Conservation (phyloP, 2,329 filamentous ascomycete genomes). For the Cercospora nicotianae region DNA sequence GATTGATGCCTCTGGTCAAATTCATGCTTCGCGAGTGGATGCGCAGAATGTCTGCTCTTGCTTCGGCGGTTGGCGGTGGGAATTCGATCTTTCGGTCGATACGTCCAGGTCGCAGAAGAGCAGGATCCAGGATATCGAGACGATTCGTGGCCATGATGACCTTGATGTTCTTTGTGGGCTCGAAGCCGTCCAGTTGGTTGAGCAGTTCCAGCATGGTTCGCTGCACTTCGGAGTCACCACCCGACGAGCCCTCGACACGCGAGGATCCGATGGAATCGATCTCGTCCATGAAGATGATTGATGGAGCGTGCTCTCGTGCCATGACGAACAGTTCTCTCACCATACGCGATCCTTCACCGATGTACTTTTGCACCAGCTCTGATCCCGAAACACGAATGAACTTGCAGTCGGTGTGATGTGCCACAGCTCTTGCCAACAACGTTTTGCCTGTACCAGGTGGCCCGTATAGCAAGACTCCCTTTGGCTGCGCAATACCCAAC, state of each 20-base stretch:
- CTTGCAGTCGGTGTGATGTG: constrained; percentile 98
- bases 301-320: constrained; percentile 95
- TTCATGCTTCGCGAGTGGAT: constrained; percentile 99
- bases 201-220: constrained; percentile 97
- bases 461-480: constrained; percentile 94
- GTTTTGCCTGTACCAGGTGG: constrained; percentile 98
- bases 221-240: constrained; percentile 96
- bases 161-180: constrained; percentile 96
- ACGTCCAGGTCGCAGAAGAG: constrained; percentile 88
- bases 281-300: constrained; percentile 99
- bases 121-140: constrained; percentile 94
- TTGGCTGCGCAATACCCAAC: constrained; percentile 96
- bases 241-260: constrained; percentile 90
- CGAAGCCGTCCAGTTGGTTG: constrained; percentile 97
- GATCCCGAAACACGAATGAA: constrained; percentile 97
- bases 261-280: constrained; percentile 98
- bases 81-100: constrained; percentile 99
- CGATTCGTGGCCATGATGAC: constrained; percentile 99
- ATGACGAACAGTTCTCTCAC: constrained; percentile 98
- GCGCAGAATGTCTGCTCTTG: constrained; percentile 92
- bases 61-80: constrained; percentile 92
- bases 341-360: constrained; percentile 97
- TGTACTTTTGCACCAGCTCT: constrained; percentile 98
- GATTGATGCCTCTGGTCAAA: constrained; percentile 91
- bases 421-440: constrained; percentile 87